phyloP scores from a whole-genome alignment of 805 yeast species.

The Ogataea wickerhamii region DNA sequence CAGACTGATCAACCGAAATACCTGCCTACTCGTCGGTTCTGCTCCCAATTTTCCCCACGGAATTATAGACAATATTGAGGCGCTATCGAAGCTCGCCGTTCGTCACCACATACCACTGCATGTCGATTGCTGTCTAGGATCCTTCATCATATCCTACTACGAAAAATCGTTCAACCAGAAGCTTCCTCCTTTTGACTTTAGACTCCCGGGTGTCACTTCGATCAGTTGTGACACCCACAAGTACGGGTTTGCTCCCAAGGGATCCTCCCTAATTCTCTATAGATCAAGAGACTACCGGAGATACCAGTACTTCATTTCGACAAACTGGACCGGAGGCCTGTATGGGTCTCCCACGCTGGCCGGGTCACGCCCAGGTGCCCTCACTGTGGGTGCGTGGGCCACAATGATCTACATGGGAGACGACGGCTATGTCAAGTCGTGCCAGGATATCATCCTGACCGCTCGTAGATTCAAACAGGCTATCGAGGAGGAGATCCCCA shows the following conservation, averaged over 20 bases:
- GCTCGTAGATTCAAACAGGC: conserved; percentile 53
- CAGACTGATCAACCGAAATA: conserved; percentile 67
- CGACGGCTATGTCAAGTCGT: conserved; percentile 70
- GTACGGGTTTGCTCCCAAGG: conserved; percentile 98
- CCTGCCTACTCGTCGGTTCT: conserved; percentile 83
- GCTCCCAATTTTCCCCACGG: conserved; percentile 99
- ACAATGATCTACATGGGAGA: conserved; percentile 79
- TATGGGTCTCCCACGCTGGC: conserved; percentile 97
- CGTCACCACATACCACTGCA: conserved; percentile 77
- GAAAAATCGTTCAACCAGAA: conserved; percentile 43
- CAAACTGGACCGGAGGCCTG: conserved; percentile 92
- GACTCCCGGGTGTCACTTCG: conserved; percentile 90
- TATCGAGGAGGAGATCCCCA: conserved; percentile 46
- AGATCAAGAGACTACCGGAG: conserved; percentile 62
- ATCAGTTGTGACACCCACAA: conserved; percentile 99
- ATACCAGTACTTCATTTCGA: conserved; percentile 77
- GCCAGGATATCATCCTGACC: conserved; percentile 63
- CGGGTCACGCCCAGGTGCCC: conserved; percentile 95
- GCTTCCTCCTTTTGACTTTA: conserved; percentile 70
- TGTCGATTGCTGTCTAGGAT: conserved; percentile 95
- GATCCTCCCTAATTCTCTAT: conserved; percentile 90
- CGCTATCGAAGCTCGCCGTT: conserved; percentile 61
- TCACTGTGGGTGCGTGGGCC: conserved; percentile 98
- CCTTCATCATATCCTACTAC: conserved; percentile 81
- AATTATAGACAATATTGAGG: conserved; percentile 82